Evolutionary conservation across 805 yeast genomes (phyloP).

Genomic region (Candida bentonensis): DNA sequence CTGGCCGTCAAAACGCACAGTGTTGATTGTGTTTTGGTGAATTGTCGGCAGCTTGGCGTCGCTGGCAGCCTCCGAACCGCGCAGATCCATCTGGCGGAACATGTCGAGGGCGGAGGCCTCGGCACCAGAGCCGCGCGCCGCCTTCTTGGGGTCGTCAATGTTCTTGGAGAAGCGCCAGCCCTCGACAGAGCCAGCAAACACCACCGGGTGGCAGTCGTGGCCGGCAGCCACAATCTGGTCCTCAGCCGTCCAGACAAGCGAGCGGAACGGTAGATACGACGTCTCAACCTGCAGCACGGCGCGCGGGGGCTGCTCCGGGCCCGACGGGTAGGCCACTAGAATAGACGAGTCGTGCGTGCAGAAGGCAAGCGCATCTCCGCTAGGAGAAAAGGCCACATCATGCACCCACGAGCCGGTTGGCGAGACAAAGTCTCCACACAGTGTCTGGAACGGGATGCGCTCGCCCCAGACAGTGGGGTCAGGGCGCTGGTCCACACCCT

Average conservation of each 20-base stretch:
- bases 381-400: constrained; percentile 73
- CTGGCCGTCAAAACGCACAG: constrained; percentile 42
- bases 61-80: constrained; percentile 51
- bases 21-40: constrained; percentile 80
- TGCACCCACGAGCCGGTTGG: constrained; percentile 83
- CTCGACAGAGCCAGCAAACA: constrained; percentile 54
- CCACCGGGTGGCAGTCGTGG: constrained; percentile 79
- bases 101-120: constrained; percentile 51
- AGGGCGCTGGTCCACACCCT: constrained; percentile 78
- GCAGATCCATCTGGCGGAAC: constrained; percentile 91
- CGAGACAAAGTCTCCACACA: constrained; percentile 66
- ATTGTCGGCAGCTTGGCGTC: constrained; percentile 47
- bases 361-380: constrained; percentile 64
- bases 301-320: constrained; percentile 48
- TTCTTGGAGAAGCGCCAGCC: constrained; percentile 48
- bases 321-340: constrained; percentile 64
- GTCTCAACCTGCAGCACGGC: constrained; percentile 48
- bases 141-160: constrained; percentile 41
- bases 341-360: constrained; percentile 82
- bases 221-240: constrained; percentile 74
- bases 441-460: constrained; percentile 83
- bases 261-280: constrained; percentile 63
- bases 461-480: constrained; percentile 83
- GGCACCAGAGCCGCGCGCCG: constrained; percentile 29
- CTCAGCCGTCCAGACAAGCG: constrained; percentile 57